Base-by-base conservation (phyloP, 2,329 filamentous ascomycete species). In the Exophiala lecanii-corni region DNA sequence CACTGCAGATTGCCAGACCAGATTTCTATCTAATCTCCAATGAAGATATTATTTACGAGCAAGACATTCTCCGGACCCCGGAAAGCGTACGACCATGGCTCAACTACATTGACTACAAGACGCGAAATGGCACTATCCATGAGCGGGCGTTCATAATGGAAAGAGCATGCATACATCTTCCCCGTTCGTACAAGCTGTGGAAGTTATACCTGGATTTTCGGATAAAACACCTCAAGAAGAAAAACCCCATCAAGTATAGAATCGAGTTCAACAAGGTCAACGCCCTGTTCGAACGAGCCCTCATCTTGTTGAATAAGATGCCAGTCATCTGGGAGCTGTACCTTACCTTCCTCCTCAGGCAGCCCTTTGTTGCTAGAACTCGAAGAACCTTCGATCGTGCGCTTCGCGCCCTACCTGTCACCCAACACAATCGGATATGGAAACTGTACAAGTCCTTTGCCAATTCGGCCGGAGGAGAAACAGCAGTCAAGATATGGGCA, bases 271-370 rank as follows among this genome's bases (percentile, higher is more conserved):
- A 82, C 60, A 98, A 97, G 67, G 89, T 97, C 62, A 98, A 98
- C 63, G 77, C 86, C 41, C 79, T 97, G 30, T 98, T 95, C 62
- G 92, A 98, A 69, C 79, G 87, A 56, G 89, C 92, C 3, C 71
- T 98, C 39, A 86, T 96, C 45, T 75, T 98, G 30, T 77, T 98
- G 50, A 96, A 98, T 70, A 98, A 98, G 70, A 98, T 98, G 92
- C 92, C 94, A 17, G 79, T 81, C 55, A 92, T 98, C 61, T 98
- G 92, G 94, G 89, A 96, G 63, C 87, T 97, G 81, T 98, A 96
- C 63, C 80, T 98, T 50, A 78, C 78, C 36, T 97, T 98, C 61
- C 73, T 98, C 45, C 80, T 91, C 61, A 81, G 86, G 59, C 92
- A 98, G 63, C 92, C 92, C n/a, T 72, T 94, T 41, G 81, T 98